These are phyloP conservation scores for Candida nitratophila DNA, from an alignment of 805 yeast species.

Conservation along the genomic window DNA sequence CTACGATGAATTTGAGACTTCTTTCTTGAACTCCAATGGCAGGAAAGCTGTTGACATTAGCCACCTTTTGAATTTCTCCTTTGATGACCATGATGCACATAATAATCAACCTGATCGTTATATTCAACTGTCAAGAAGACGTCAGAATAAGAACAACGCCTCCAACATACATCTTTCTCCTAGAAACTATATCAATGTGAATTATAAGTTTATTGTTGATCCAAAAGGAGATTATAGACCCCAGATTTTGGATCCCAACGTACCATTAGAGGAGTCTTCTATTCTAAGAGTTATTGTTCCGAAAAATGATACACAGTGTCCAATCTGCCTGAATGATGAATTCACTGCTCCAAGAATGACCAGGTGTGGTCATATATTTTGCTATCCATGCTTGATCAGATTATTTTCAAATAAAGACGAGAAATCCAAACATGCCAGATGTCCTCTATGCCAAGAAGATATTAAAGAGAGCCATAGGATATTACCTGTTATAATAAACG, in stretches of 20 bases:
- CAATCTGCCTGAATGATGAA: slow-evolving; percentile 80
- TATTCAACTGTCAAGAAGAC: slow-evolving; percentile 5
- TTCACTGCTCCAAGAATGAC: slow-evolving; percentile 94
- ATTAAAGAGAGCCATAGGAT: slow-evolving; percentile 48
- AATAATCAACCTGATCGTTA: slow-evolving; percentile 11
- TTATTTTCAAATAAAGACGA: slow-evolving; percentile 49
- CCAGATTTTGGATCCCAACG: slow-evolving; percentile 67
- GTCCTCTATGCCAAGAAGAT: slow-evolving; percentile 72
- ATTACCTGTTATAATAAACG: slow-evolving; percentile 55
- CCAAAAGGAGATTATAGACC: slow-evolving; percentile 44
- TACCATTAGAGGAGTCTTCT: slow-evolving; percentile 53
- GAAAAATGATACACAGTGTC: slow-evolving; percentile 64
- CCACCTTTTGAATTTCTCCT: slow-evolving; percentile 55
- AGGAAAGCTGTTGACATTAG: slow-evolving; percentile 37
- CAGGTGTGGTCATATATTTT: slow-evolving; percentile 88
- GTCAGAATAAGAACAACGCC: slow-evolving; percentile 11
- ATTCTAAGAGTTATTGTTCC: slow-evolving; percentile 73
- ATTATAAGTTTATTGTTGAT: slow-evolving; percentile 79
- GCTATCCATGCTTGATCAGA: slow-evolving; percentile 73
- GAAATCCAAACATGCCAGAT: slow-evolving; percentile 49
- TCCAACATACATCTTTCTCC: slow-evolving; percentile 47
- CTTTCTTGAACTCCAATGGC: slow-evolving; percentile 13
- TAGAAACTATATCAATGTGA: slow-evolving; percentile 69
- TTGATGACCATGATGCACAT: slow-evolving; percentile 28
- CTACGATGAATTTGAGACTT: slow-evolving; percentile 12